Base-by-base conservation (phyloP, 2,329 filamentous ascomycete species). In the Neonectria punicea region DNA sequence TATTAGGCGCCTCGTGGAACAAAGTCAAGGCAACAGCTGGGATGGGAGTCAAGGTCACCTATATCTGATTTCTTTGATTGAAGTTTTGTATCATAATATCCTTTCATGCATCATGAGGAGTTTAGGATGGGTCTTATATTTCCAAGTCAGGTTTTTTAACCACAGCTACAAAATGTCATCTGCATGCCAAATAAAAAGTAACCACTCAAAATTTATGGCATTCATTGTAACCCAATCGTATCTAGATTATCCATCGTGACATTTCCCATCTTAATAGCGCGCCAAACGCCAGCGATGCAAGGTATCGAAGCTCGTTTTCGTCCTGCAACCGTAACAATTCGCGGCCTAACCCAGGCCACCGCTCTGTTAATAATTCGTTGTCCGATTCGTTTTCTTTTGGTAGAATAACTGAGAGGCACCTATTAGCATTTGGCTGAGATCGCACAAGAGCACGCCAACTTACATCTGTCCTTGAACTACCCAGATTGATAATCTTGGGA, bases 401-500 rank as follows among this genome's bases (percentile, higher is more conserved):
- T 89, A 89, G 74, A 89, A 89, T 64, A 89, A 76, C 86, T 88
- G 56, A 36, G 62, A 55, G 44, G 53, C 3, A 6, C 5, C 65
- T 36, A 68, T 81, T 64, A 73, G 69, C 30, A 67, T 30, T 7
- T 8, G 11, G 20, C 6, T 4, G 9, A 18, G 28, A 43, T 1
- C 13, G 50, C 2, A 8, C 32, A 25, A 10, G 28, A 8, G 36
- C 6, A 32, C 28, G 49, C 36, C 60, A 67, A 84, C 86, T 73
- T 82, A 98, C 86, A 87, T 99, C 96, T 76, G 96, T 99, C 82
- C 96, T 90, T 64, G 92, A 96, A 85, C 93, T 97, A 46, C 96
- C 96, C 77, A 99, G 82, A 79, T 99, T 99, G 78, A 99, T 98
- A 81, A 99, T 99, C 89, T 99, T 99, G 58, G 96, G 96, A 80